These are phyloP conservation scores for Suillus subalutaceus DNA, from an alignment of 768 basidiomycete species.

Conservation along the genomic window DNA sequence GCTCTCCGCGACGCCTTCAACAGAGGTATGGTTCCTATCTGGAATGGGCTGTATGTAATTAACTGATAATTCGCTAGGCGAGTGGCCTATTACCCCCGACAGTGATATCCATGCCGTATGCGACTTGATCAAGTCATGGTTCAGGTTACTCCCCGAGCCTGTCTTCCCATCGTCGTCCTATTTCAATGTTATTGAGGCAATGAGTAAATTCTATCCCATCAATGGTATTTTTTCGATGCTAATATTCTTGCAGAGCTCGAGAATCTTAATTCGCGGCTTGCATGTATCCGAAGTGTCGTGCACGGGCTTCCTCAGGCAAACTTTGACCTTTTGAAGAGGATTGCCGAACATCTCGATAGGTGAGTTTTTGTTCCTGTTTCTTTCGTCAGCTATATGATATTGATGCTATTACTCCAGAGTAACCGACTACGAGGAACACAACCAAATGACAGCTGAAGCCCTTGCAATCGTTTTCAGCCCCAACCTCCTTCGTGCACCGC, in stretches of 20 bases:
- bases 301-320: constrained; percentile 71
- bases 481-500: constrained; percentile 74
- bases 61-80: constrained; percentile 39
- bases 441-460: constrained; percentile 88
- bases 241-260: constrained; percentile 58
- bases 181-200: constrained; percentile 67
- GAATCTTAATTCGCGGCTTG: constrained; percentile 67
- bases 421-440: constrained; percentile 86
- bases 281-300: constrained; percentile 66
- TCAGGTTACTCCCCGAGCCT: constrained; percentile 80
- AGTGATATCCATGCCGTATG: constrained; percentile 84
- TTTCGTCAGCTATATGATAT: not conserved
- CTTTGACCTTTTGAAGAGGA: constrained; percentile 78
- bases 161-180: constrained; percentile 75
- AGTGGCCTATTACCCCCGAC: constrained; percentile 56
- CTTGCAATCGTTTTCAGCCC: constrained; percentile 87
- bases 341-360: constrained; percentile 85
- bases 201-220: constrained; percentile 50
- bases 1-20: constrained; percentile 76
- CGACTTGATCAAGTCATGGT: constrained; percentile 85
- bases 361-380: constrained; percentile 25
- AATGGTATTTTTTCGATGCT: constrained; percentile 3
- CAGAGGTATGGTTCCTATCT: constrained; percentile 45
- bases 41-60: not conserved
- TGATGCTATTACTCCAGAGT: constrained; percentile 48